Evolutionary conservation across 805 yeast genomes (phyloP).

Genomic region (Candida koratica): DNA sequence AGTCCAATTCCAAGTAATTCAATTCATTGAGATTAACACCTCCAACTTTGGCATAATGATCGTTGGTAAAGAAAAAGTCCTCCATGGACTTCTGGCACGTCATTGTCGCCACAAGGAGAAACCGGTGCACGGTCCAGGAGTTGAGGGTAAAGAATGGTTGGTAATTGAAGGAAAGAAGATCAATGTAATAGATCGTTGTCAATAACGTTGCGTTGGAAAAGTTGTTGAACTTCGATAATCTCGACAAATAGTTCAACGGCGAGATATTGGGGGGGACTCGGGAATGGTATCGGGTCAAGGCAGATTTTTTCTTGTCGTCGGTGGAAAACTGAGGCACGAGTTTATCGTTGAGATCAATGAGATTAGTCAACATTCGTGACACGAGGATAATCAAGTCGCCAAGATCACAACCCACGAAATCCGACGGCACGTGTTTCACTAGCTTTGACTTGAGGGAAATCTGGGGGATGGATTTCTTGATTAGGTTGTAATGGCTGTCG

Average conservation of each 20-base stretch:
- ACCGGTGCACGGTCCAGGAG: slow-evolving; percentile 91
- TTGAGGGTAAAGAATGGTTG: slow-evolving; percentile 74
- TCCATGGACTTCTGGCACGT: slow-evolving; percentile 88
- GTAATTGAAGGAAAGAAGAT: slow-evolving; percentile 71
- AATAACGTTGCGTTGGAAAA: slow-evolving; percentile 79
- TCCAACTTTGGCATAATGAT: slow-evolving; percentile 94
- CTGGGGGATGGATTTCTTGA: slow-evolving; percentile 2
- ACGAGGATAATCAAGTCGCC: slow-evolving; percentile 69
- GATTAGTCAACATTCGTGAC: slow-evolving; percentile 73
- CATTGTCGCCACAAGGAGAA: slow-evolving; percentile 83
- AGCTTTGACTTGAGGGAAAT: slow-evolving; percentile 2
- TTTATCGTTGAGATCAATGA: slow-evolving; percentile 72
- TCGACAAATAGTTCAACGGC: slow-evolving; percentile 65
- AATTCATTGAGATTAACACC: slow-evolving; percentile 82
- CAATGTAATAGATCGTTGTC: slow-evolving; percentile 85
- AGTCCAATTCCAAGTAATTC: slow-evolving; percentile 85
- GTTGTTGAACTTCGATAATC: slow-evolving; percentile 80
- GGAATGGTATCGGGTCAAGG: slow-evolving; percentile 86
- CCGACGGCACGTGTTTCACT: slow-evolving; percentile 3
- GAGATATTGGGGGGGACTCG: slow-evolving; percentile 89
- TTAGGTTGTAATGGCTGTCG: slow-evolving; percentile 9
- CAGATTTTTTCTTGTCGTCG: slow-evolving; percentile 14
- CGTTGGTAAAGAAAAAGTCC: slow-evolving; percentile 90
- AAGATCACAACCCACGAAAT: slow-evolving; percentile 18
- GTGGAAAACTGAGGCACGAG: slow-evolving; percentile 27